Conservation (phyloP, 345 rosid species). For the Aethionema arabicum region DNA sequence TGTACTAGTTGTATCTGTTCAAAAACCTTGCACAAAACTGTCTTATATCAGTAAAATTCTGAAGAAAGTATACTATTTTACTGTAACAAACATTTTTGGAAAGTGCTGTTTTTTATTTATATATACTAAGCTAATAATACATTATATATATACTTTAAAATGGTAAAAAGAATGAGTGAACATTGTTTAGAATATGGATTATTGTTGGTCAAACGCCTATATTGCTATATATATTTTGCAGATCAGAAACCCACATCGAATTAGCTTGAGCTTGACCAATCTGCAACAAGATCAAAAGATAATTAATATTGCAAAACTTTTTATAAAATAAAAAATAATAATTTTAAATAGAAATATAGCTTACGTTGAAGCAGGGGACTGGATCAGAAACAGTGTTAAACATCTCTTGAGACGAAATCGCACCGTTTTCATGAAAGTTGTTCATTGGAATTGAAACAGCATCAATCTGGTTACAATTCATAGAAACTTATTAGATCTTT, state of each 20-base stretch:
- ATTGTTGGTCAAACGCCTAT: slow-evolving; percentile 52
- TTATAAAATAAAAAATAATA: neutral
- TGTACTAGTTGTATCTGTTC: no score
- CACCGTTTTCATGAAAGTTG: slow-evolving; percentile 33
- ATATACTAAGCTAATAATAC: neutral
- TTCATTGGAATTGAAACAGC: slow-evolving; percentile 29
- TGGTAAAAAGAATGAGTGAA: slow-evolving; percentile 38
- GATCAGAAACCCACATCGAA: slow-evolving; percentile 63
- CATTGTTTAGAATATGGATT: slow-evolving; percentile 37
- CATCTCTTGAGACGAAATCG: slow-evolving; percentile 41
- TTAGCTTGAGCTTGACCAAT: slow-evolving; percentile 51
- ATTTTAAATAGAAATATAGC: neutral
- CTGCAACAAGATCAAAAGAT: slow-evolving; percentile 38
- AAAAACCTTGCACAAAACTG: no score
- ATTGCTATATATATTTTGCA: slow-evolving; percentile 60
- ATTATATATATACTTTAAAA: slow-evolving; percentile 47
- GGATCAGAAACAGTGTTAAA: slow-evolving; percentile 39
- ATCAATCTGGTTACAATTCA: slow-evolving; percentile 18
- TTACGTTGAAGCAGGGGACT: slow-evolving; percentile 18
- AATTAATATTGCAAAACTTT: no score
- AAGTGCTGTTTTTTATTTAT: neutral
- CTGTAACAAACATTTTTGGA: no score
- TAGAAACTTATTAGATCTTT: no score
- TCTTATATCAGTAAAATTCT: no score
- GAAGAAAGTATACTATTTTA: no score